These are phyloP conservation scores for Diaporthe sp. DNA, from an alignment of 2,329 filamentous ascomycete genomes.

Conservation along the genomic window DNA sequence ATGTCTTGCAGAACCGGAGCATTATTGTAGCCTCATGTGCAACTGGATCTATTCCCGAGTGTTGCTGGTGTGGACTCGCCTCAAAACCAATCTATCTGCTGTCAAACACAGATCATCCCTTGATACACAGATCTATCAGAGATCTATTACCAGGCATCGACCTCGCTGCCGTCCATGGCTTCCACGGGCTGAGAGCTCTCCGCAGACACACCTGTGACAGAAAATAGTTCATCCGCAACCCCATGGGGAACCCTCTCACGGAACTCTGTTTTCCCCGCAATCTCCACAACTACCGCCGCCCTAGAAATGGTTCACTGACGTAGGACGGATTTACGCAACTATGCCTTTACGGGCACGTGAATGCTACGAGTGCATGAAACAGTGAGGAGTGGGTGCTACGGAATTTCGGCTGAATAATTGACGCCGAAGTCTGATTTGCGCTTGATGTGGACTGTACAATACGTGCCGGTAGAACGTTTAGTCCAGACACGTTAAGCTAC, in stretches of 20 bases:
- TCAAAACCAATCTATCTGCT: background rate
- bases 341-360: background rate
- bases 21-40: background rate
- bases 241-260: background rate
- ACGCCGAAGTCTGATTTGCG: background rate
- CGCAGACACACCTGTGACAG: background rate
- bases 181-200: background rate
- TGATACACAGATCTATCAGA: too few species aligned
- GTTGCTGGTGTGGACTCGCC: background rate
- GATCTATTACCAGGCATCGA: background rate
- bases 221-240: slow-evolving; percentile 25
- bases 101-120: background rate
- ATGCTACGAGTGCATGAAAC: background rate
- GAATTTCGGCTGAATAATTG: slow-evolving; percentile 7
- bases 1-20: background rate
- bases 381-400: background rate
- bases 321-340: background rate
- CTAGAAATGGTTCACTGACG: background rate
- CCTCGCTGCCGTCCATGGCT: background rate
- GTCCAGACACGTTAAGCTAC: background rate
- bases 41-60: too few species aligned
- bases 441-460: background rate
- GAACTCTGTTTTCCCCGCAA: slow-evolving; percentile 25
- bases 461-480: background rate
- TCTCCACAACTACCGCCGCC: slow-evolving; percentile 10